Conservation (phyloP, 495 filamentous ascomycete species). For the Xylaria bambusicola region DNA sequence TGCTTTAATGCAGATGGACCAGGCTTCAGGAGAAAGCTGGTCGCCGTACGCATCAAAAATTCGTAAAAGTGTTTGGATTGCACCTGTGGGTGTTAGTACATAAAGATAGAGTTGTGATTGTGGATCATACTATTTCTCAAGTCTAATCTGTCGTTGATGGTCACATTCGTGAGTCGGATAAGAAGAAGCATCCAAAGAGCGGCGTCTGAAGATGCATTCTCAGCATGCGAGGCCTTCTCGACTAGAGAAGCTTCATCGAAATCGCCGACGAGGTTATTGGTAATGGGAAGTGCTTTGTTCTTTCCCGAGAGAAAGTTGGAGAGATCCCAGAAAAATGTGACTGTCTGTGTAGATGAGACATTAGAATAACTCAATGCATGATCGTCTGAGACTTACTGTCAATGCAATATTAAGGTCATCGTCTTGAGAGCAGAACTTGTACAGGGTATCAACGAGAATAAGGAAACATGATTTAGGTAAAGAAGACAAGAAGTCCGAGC, state of each 20-base stretch:
- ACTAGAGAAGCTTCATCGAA: conserved; percentile 52
- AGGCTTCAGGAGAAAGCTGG: conserved; percentile 73
- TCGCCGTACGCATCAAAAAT: conserved; percentile 92
- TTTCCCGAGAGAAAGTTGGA: conserved; percentile 75
- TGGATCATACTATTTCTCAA: conserved; percentile 71
- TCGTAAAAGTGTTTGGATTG: conserved; percentile 84
- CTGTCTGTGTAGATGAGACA: conserved; percentile 53
- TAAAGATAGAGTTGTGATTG: not conserved
- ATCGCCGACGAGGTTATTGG: conserved; percentile 50
- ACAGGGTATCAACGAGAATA: conserved; percentile 83
- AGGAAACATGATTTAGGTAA: conserved; percentile 78
- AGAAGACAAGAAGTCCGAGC: conserved; percentile 85
- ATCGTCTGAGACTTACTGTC: conserved; percentile 56
- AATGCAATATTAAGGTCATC: conserved; percentile 95
- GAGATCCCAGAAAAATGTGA: conserved; percentile 92
- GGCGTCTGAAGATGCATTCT: conserved; percentile 53
- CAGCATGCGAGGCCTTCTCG: conserved; percentile 52
- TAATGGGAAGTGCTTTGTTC: conserved; percentile 48
- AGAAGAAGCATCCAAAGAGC: conserved; percentile 85
- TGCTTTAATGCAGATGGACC: conserved; percentile 78
- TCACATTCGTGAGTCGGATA: conserved; percentile 73
- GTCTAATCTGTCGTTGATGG: conserved; percentile 77
- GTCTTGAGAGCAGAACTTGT: conserved; percentile 80
- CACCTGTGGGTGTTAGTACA: conserved; percentile 46
- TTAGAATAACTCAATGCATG: conserved; percentile 22